Base-by-base conservation (phyloP, 306 rosid species). In the Prunus mira region DNA sequence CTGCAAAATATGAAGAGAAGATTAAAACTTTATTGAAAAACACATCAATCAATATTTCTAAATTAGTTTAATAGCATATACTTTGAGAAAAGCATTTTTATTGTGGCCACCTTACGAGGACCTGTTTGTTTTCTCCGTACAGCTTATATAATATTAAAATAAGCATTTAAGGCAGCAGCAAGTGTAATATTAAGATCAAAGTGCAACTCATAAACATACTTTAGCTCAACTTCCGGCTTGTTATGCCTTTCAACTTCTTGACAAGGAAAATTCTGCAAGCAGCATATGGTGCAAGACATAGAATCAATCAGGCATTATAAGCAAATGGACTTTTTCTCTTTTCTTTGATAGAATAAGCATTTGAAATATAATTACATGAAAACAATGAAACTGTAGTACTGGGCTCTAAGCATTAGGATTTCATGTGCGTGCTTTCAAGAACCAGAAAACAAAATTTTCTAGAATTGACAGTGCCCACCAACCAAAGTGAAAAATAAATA, bases 201-300 rank as follows among this genome's bases (percentile, higher is more conserved):
- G 15, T 11, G 75, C 62, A 75, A 57, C 18, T n/a, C 6, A 19
- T 12, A 19, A 57, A 75, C 88, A 65, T 89, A 95, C 98, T 95
- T 90, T 66, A 95, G 91, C 80, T 95, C 99, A 69, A 95, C 96
- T 80, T 92, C 97, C 0, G 97, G 99, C 82, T 95, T 95, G 97
- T 95, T 95, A 82, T 95, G 99, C 86, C 99, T 85, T 79, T 95
- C 99, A 52, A 95, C 99, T 87, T 95, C 99, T 88, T 95, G 99
- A 69, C 99, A 95, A 67, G 97, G 99, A 58, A 95, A 95, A 78
- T 92, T 95, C 97, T 92, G 91, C 78, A 80, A 52, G 30, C 71
- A 72, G 51, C 18, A 9, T 13, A 15, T 49, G 45, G 22, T 20
- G 27, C 38, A 72, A 74, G 61, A 5, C 13, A 18, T 2, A 32